These are phyloP conservation scores for Syzygium oleosum DNA, from an alignment of 345 rosid species.

Conservation along the genomic window DNA sequence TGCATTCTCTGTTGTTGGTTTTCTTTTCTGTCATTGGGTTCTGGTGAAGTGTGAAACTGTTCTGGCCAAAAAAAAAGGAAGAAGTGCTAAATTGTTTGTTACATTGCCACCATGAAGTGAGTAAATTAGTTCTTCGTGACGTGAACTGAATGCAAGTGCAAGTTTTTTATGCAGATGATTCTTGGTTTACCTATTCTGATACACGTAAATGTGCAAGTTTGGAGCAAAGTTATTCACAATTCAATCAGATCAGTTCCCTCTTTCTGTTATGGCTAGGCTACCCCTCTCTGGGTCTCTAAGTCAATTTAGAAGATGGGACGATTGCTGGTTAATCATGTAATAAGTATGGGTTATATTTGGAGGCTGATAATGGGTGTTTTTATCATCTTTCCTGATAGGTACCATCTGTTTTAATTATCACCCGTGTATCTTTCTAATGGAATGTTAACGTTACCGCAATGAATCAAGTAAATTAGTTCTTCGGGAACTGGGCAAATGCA, in stretches of 20 bases:
- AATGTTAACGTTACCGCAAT: not conserved
- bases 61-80: not conserved
- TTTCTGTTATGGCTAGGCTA: not conserved
- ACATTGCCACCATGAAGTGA: not conserved
- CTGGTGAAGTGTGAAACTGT: not conserved
- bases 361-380: not conserved
- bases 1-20: not conserved
- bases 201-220: not conserved
- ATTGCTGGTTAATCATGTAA: not conserved
- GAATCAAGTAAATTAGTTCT: not conserved
- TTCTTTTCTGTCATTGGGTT: not conserved
- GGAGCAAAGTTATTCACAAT: not conserved
- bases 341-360: not conserved
- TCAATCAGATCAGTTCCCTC: not conserved
- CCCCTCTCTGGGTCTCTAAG: not conserved
- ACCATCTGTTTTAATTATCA: not conserved
- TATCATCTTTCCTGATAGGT: not conserved
- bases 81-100: not conserved
- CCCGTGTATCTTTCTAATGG: not conserved
- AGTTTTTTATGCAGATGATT: not conserved
- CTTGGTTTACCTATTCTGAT: not conserved
- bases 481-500: not conserved
- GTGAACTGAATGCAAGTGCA: not conserved
- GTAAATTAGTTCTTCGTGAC: not conserved
- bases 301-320: not conserved